These are phyloP conservation scores for Berberis vulgaris DNA, from an alignment of 164 flowering plant genomes.

Conservation along the genomic window DNA sequence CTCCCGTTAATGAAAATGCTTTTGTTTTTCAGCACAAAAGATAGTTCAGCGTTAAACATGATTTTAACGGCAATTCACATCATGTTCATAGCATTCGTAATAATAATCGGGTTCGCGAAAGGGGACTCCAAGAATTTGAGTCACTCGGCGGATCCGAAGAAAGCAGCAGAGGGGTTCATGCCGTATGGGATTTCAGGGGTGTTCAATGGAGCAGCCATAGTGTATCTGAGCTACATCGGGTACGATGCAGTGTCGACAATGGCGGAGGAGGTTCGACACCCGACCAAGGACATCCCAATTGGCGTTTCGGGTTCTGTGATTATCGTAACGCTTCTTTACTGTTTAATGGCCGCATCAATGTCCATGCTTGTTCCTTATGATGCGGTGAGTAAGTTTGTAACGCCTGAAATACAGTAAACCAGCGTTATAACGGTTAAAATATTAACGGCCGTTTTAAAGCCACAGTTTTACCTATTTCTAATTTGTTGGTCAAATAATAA, in stretches of 20 bases:
- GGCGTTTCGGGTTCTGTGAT: conserved; percentile 88
- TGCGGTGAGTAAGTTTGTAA: conserved; percentile 29
- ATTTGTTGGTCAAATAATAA: too few relatives aligned
- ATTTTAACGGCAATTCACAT: conserved; percentile 58
- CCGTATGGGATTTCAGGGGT: conserved; percentile 71
- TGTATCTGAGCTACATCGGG: conserved; percentile 86
- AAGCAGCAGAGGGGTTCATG: conserved; percentile 44
- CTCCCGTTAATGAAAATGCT: neutral
- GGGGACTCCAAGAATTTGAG: conserved; percentile 63
- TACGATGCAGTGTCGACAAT: conserved; percentile 96
- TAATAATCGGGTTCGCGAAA: conserved; percentile 60
- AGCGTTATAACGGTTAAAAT: too few relatives aligned
- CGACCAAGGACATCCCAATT: conserved; percentile 64
- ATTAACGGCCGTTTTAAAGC: too few relatives aligned
- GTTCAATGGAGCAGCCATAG: conserved; percentile 78
- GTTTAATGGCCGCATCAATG: conserved; percentile 86
- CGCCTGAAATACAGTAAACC: too few relatives aligned
- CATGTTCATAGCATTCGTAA: conserved; percentile 57
- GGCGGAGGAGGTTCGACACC: conserved; percentile 85
- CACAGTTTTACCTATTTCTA: too few relatives aligned
- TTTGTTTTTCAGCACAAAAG: conserved; percentile 44
- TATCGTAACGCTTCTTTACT: conserved; percentile 69
- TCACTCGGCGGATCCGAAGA: conserved; percentile 36
- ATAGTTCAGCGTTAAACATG: conserved; percentile 82
- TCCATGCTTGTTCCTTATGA: conserved; percentile 80